phyloP scores from a whole-genome alignment of 768 basidiomycete genomes.

The Russula sp. region DNA sequence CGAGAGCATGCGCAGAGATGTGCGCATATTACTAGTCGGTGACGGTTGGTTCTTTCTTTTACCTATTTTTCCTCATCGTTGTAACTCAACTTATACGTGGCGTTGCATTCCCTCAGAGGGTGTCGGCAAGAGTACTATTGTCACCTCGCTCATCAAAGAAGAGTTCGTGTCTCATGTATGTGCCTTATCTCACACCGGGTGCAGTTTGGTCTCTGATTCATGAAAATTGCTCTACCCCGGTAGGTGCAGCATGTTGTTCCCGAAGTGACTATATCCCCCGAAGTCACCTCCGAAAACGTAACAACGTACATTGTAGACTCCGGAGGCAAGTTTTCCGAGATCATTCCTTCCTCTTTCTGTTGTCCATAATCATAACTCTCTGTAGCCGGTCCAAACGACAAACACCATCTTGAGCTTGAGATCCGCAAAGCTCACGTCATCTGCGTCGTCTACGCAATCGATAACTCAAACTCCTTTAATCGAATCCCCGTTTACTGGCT shows the following conservation, averaged over 20 bases:
- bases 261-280: slow-evolving; percentile 96
- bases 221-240: neutral
- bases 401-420: slow-evolving; percentile 86
- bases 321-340: slow-evolving; percentile 56
- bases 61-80: neutral
- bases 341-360: neutral
- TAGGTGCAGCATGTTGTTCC: slow-evolving; percentile 95
- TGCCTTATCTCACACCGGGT: slow-evolving; percentile 3
- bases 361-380: neutral
- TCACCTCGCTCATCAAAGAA: slow-evolving; percentile 96
- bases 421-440: slow-evolving; percentile 98
- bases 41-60: slow-evolving; percentile 56
- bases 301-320: slow-evolving; percentile 98
- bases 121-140: slow-evolving; percentile 96
- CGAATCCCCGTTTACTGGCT: slow-evolving; percentile 98
- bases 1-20: slow-evolving; percentile 76
- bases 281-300: slow-evolving; percentile 95
- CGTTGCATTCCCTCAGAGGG: slow-evolving; percentile 53
- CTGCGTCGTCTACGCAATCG: slow-evolving; percentile 94
- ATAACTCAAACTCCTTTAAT: slow-evolving; percentile 94
- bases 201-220: slow-evolving; percentile 3
- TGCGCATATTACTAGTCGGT: slow-evolving; percentile 88
- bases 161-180: slow-evolving; percentile 84
- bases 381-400: slow-evolving; percentile 79
- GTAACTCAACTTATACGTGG: neutral